These are phyloP conservation scores for Tricholoma hemisulphureum DNA, from an alignment of 768 basidiomycete genomes.

Conservation along the genomic window DNA sequence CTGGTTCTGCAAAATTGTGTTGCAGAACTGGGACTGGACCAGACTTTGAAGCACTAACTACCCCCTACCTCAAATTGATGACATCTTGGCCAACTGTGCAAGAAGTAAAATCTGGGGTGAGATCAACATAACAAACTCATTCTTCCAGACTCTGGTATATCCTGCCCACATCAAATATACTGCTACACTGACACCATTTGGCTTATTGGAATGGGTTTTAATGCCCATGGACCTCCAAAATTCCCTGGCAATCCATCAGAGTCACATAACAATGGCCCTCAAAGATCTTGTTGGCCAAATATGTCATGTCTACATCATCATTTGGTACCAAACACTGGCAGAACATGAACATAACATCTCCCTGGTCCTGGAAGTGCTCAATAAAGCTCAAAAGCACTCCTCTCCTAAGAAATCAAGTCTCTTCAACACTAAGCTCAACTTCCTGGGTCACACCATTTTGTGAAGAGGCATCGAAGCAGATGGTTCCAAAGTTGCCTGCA, in stretches of 20 bases:
- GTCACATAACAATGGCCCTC: conserved; percentile 32
- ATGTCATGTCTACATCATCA: no score
- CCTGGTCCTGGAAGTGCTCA: conserved; percentile 21
- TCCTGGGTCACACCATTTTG: background rate
- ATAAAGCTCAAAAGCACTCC: background rate
- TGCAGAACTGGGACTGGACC: no score
- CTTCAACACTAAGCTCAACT: background rate
- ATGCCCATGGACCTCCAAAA: conserved; percentile 42
- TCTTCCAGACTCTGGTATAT: no score
- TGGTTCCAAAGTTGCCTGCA: conserved; percentile 7
- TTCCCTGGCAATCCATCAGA: conserved; percentile 33
- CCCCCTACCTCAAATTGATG: no score
- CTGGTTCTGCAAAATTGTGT: no score
- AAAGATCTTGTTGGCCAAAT: conserved; percentile 33
- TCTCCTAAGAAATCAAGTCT: background rate
- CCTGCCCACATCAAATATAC: background rate
- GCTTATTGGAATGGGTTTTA: no score
- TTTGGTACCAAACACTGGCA: conserved; percentile 39
- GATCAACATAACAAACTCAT: no score
- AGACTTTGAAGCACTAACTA: no score
- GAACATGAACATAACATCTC: conserved; percentile 41
- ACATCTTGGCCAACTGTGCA: no score
- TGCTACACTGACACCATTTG: background rate
- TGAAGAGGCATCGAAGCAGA: no score
- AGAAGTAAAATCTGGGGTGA: no score